Conservation (phyloP, 495 filamentous ascomycete genomes). For the Penicillium roqueforti region DNA sequence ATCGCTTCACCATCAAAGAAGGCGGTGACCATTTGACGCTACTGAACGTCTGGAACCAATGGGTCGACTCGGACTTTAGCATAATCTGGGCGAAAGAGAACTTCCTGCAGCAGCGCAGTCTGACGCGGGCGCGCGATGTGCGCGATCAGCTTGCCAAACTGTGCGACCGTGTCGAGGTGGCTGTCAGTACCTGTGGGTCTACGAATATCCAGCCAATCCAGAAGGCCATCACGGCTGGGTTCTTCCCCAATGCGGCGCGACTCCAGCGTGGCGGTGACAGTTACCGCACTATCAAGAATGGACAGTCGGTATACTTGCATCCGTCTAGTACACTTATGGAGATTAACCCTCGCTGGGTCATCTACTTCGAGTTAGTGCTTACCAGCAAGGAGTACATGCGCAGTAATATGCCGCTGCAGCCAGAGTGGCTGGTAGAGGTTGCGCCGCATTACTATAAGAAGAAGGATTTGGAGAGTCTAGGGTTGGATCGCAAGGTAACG, state of each 20-base stretch:
- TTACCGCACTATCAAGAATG: conserved; percentile 94
- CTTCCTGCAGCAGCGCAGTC: conserved; percentile 83
- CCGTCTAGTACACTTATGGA: conserved; percentile 79
- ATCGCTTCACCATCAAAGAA: conserved; percentile 85
- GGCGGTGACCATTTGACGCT: conserved; percentile 89
- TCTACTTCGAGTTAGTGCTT: conserved; percentile 89
- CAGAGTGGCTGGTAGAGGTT: conserved; percentile 84
- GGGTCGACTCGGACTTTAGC: conserved; percentile 89
- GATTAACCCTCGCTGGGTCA: conserved; percentile 79
- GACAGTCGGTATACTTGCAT: conserved; percentile 84
- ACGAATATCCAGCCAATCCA: conserved; percentile 71
- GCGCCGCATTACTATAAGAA: conserved; percentile 96
- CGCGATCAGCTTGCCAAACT: conserved; percentile 92
- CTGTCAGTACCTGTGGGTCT: conserved; percentile 62
- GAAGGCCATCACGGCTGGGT: conserved; percentile 84
- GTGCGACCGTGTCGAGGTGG: conserved; percentile 89
- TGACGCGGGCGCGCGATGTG: conserved; percentile 85
- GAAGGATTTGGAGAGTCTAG: conserved; percentile 80
- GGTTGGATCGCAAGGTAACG: conserved; percentile 74
- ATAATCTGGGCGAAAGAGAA: conserved; percentile 90
- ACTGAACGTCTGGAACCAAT: conserved; percentile 96
- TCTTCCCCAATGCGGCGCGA: conserved; percentile 91
- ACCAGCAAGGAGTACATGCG: conserved; percentile 96
- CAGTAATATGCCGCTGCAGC: conserved; percentile 76
- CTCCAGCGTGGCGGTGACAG: conserved; percentile 81